Base-by-base conservation (phyloP, 1,139 yeast genomes). In the Meyerozyma guilliermondii region DNA sequence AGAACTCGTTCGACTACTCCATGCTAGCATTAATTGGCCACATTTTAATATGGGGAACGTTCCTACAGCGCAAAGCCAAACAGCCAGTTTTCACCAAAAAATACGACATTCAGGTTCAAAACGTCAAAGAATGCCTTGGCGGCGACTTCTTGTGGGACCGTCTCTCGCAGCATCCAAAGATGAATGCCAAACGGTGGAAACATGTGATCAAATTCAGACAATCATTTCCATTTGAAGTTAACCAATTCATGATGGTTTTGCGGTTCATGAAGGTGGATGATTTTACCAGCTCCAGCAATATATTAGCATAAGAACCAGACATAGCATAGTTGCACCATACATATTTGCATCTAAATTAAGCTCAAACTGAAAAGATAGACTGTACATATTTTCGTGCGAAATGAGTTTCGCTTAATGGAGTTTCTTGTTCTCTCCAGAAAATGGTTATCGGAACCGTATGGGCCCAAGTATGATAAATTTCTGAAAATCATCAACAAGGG, bases 91-190 rank as follows among this genome's bases (percentile, higher is more conserved):
- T 59, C 38, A 51, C 54, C 27, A 52, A 54, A 26, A 53, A 53
- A 34, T 63, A 54, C 43, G 61, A 55, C 27, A 43, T 62, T 26
- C 39, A 62, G 9, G 50, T 50, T 9, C 39, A 50, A 5, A 46
- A 48, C 17, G 53, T 68, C 20, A 56, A 56, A 43, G 54, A 55
- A 9, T 52, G 56, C 29, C 55, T 71, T 27, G 77, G 77, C n/a
- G 77, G 77, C 0, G 59, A 54, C 46, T 71, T 69, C 50, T 60
- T 71, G 42, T 71, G 77, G 77, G 76, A 71, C 52, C 62, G 67
- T 36, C 55, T 71, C 42, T 61, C 60, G 41, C 62, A 68, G 44
- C 66, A 65, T 44, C 53, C 59, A 18, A 56, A 62, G 26, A 68
- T 71, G 56, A 70, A 69, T 47, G 59, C 71, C 41, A 70, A 70